Conservation (phyloP, 495 filamentous ascomycete genomes). For the Lentithecium fluviatile region DNA sequence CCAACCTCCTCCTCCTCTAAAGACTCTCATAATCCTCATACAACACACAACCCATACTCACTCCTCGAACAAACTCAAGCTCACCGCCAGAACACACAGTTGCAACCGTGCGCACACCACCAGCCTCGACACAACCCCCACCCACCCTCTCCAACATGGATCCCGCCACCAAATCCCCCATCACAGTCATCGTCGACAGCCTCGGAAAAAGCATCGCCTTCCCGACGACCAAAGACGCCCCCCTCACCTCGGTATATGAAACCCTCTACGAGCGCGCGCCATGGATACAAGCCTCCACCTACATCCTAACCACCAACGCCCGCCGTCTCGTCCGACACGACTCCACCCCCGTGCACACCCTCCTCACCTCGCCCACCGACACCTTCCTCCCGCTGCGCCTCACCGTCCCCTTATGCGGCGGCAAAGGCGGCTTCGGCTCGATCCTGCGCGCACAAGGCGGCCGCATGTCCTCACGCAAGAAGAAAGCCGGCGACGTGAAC, state of each 20-base stretch:
- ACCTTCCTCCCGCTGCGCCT: constrained; percentile 79
- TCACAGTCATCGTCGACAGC: constrained; percentile 26
- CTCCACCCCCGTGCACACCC: constrained; percentile 51
- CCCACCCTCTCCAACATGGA: constrained; percentile 6
- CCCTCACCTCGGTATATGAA: constrained; percentile 62
- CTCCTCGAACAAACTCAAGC: background rate
- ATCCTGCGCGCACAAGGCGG: constrained; percentile 95
- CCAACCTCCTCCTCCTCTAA: background rate
- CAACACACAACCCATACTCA: background rate
- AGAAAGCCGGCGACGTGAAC: constrained; percentile 80
- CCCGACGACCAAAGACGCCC: constrained; percentile 56
- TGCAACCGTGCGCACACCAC: background rate
- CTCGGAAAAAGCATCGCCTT: constrained; percentile 32
- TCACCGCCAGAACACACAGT: background rate
- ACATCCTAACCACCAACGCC: constrained; percentile 78
- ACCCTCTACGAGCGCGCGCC: constrained; percentile 66
- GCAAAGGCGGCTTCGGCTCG: constrained; percentile 96
- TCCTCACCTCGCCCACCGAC: constrained; percentile 52
- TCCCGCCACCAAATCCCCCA: constrained; percentile 39
- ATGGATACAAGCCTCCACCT: constrained; percentile 45
- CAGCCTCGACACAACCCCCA: background rate
- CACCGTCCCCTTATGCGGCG: constrained; percentile 71
- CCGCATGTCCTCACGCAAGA: constrained; percentile 92
- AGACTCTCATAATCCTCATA: background rate
- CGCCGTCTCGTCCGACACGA: constrained; percentile 64